A percentile compares a stretch with the other conserved stretches of the same genome.
Conservation (phyloP, 129 eudicot genomes). For the Flaveria linearis region DNA sequence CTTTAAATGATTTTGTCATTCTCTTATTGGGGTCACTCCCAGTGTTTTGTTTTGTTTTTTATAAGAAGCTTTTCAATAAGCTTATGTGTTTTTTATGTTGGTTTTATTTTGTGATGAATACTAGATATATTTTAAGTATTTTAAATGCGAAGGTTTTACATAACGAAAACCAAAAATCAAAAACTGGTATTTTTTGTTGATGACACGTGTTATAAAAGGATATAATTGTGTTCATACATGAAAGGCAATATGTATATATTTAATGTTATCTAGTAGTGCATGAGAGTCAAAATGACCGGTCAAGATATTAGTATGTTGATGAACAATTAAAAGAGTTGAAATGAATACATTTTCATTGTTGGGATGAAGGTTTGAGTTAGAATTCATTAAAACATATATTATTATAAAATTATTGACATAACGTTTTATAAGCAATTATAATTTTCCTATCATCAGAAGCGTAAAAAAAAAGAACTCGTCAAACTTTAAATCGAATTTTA, state of each 20-base stretch:
- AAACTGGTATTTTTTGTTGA: background rate
- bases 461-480: background rate
- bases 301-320: background rate
- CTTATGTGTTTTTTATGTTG: background rate
- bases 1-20: too few species aligned
- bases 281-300: background rate
- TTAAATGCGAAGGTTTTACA: background rate
- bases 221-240: background rate
- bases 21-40: too few species aligned
- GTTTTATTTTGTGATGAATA: background rate
- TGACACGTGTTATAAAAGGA: background rate
- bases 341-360: background rate
- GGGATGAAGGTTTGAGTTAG: background rate
- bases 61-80: too few species aligned
- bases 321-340: background rate
- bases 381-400: background rate
- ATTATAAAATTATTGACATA: background rate
- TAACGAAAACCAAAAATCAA: background rate
- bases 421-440: too few species aligned
- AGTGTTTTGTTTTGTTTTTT: too few species aligned
- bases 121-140: background rate
- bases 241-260: background rate
- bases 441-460: background rate
- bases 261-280: background rate
- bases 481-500: background rate